Conservation (phyloP, 495 filamentous ascomycete species). For the Aeminium ludgeri region DNA sequence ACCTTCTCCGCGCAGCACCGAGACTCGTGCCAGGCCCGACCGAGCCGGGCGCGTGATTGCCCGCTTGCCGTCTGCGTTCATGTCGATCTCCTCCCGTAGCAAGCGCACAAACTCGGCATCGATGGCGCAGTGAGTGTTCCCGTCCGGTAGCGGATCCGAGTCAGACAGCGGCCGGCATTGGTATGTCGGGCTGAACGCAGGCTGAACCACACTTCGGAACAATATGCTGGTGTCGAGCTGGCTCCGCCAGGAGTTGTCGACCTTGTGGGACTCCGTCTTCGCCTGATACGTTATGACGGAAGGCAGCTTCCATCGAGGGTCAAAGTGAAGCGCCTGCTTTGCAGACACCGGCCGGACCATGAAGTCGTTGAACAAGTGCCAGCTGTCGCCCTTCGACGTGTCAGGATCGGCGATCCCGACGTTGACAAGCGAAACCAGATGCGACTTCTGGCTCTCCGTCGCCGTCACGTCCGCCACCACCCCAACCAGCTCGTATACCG, state of each 20-base stretch:
- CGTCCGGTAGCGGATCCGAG: conserved; percentile 45
- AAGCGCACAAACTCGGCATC: conserved; percentile 93
- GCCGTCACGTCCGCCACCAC: conserved; percentile 77
- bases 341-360: conserved; percentile 61
- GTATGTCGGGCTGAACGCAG: conserved; percentile 32
- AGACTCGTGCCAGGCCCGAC: conserved; percentile 73
- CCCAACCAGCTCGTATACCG: conserved; percentile 83
- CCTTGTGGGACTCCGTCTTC: conserved; percentile 51
- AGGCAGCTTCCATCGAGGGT: conserved; percentile 77
- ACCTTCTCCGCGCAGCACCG: conserved; percentile 65
- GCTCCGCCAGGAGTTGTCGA: conserved; percentile 76
- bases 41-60: conserved; percentile 74
- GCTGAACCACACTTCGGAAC: conserved; percentile 52
- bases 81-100: conserved; percentile 77
- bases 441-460: conserved; percentile 64
- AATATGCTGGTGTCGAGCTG: conserved; percentile 66
- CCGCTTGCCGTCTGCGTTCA: conserved; percentile 75
- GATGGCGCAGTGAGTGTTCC: conserved; percentile 63
- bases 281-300: conserved; percentile 72
- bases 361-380: conserved; percentile 97
- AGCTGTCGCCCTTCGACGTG: conserved; percentile 39
- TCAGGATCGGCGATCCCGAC: conserved; percentile 39
- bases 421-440: conserved; percentile 82
- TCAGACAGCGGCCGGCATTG: conserved; percentile 44
- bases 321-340: conserved; percentile 77